Percentiles rank a stretch among this genome's conserved stretches.
Conservation (phyloP, 306 rosid genomes). For the Sicyos edulis region DNA sequence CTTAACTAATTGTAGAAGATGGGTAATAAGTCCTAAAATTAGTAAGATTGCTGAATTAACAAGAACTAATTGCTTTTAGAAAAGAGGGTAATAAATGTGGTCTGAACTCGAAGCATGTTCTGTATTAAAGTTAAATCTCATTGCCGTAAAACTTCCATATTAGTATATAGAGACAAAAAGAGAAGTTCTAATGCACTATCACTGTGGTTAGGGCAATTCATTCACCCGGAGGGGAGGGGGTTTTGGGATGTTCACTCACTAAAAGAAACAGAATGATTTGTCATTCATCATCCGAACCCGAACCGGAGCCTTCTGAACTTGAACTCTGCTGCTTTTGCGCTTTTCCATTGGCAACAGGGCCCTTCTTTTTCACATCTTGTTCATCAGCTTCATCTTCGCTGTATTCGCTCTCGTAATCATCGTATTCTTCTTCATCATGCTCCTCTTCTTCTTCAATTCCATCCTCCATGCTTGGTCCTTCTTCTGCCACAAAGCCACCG, state of each 20-base stretch:
- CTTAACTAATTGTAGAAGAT: no score
- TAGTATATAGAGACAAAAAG: slow-evolving; percentile 16
- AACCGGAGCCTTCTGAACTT: slow-evolving; percentile 33
- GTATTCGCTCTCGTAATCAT: slow-evolving; percentile 57
- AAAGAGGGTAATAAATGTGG: neutral
- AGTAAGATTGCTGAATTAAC: neutral
- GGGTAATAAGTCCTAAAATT: neutral
- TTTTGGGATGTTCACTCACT: slow-evolving; percentile 4
- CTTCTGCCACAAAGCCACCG: slow-evolving; percentile 47
- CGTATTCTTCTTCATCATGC: slow-evolving; percentile 51
- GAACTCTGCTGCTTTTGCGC: slow-evolving; percentile 20
- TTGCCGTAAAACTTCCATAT: slow-evolving; percentile 7
- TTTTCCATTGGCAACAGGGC: slow-evolving; percentile 39
- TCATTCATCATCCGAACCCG: slow-evolving; percentile 40
- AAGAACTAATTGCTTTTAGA: neutral
- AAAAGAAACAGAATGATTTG: neutral
- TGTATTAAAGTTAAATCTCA: slow-evolving; percentile 6
- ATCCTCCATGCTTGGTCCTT: slow-evolving; percentile 38
- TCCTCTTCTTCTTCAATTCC: slow-evolving; percentile 60
- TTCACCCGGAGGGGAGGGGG: neutral
- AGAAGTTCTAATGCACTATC: slow-evolving; percentile 13
- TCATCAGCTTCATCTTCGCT: slow-evolving; percentile 53
- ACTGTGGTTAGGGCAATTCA: neutral
- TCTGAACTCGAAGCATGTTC: neutral
- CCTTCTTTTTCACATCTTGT: slow-evolving; percentile 33